These are phyloP conservation scores for Rhizophora mangle DNA, from an alignment of 345 rosid species.

Conservation along the genomic window DNA sequence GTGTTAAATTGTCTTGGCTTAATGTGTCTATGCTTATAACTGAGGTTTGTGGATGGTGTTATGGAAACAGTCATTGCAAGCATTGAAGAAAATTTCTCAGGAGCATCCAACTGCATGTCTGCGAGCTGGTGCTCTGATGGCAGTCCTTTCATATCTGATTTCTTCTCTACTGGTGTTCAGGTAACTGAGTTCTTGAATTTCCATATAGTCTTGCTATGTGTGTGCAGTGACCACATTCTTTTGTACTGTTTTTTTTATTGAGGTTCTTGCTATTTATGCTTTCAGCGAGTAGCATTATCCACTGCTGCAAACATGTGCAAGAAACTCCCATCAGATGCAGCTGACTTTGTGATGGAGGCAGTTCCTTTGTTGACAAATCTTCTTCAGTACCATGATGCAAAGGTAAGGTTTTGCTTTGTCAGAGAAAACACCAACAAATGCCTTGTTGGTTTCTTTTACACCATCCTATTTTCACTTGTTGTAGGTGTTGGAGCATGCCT, in stretches of 20 bases:
- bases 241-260: background rate
- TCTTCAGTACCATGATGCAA: constrained; percentile 92
- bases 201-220: background rate
- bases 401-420: constrained; percentile 41
- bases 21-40: background rate
- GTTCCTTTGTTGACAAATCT: constrained; percentile 96
- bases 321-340: constrained; percentile 97
- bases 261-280: constrained; percentile 4
- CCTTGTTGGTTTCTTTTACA: constrained; percentile 1
- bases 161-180: constrained; percentile 99
- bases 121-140: constrained; percentile 99
- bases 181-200: constrained; percentile 33
- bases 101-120: constrained; percentile 98
- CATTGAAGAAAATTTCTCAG: constrained; percentile 96
- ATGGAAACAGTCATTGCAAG: constrained; percentile 81
- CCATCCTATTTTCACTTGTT: constrained; percentile 23
- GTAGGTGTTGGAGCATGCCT: constrained; percentile 97
- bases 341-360: constrained; percentile 99
- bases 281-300: constrained; percentile 89
- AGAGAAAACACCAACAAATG: background rate
- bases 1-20: background rate
- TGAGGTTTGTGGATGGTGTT: background rate
- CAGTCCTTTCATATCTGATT: constrained; percentile 95
- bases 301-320: constrained; percentile 99
- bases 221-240: background rate